Evolutionary conservation across 768 basidiomycete species (phyloP).

Genomic region (Pholiota microspora): DNA sequence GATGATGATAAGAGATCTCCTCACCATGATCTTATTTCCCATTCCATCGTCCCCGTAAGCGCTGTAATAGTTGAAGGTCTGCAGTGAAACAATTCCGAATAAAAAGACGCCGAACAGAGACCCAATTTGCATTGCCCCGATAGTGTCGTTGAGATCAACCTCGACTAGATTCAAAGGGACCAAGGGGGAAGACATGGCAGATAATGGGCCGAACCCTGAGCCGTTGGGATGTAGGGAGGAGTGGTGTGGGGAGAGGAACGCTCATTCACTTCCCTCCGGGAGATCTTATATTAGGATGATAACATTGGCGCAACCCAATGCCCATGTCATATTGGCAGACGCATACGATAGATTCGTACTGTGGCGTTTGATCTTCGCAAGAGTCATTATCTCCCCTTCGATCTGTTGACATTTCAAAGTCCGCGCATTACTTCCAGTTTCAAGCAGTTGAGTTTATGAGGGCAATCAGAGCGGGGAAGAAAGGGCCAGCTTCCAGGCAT

Average conservation of each 20-base stretch:
- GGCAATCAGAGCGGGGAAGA: neutral
- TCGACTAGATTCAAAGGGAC: neutral
- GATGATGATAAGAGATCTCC: neutral
- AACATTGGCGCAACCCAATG: neutral
- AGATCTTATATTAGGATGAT: neutral
- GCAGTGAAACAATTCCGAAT: slow-evolving; percentile 25
- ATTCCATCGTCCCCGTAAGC: slow-evolving; percentile 22
- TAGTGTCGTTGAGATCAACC: slow-evolving; percentile 18
- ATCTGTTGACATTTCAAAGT: neutral
- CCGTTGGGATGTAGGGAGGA: neutral
- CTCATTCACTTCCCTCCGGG: no score
- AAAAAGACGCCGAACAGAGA: slow-evolving; percentile 24
- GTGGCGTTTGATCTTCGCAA: slow-evolving; percentile 5
- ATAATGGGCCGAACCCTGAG: neutral
- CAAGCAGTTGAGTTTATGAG: neutral
- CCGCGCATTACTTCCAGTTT: neutral
- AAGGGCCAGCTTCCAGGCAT: neutral
- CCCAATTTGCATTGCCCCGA: slow-evolving; percentile 26
- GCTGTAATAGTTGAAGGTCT: slow-evolving; percentile 23
- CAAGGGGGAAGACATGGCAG: neutral
- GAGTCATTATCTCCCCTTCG: slow-evolving; percentile 1
- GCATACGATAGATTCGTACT: neutral
- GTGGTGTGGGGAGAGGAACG: neutral
- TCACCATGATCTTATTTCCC: slow-evolving; percentile 21
- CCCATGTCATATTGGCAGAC: no score